These are phyloP conservation scores for Talaromyces ruber DNA, from an alignment of 495 filamentous ascomycete species.

Conservation along the genomic window DNA sequence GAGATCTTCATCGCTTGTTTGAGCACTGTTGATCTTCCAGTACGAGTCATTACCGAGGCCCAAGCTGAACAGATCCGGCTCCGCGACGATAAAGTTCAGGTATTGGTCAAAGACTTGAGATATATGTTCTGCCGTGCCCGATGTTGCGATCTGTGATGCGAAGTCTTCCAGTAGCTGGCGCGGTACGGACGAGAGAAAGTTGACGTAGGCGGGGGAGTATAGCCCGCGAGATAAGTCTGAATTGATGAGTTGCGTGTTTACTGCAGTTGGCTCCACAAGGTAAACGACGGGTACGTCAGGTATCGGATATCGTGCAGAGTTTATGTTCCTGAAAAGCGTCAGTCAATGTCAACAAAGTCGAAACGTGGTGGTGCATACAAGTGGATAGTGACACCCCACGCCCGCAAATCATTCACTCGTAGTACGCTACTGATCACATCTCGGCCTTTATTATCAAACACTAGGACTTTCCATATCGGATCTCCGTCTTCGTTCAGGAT, in stretches of 20 bases:
- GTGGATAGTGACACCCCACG: constrained; percentile 95
- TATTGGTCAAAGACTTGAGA: constrained; percentile 96
- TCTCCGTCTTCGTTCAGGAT: constrained; percentile 85
- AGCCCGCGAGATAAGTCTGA: constrained; percentile 76
- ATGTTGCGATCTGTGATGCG: constrained; percentile 74
- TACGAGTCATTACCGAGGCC: constrained; percentile 86
- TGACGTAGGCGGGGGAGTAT: constrained; percentile 92
- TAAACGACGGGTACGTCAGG: constrained; percentile 97
- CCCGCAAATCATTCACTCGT: constrained; percentile 82
- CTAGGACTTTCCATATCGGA: constrained; percentile 65
- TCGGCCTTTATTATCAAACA: constrained; percentile 61
- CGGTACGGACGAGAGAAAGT: constrained; percentile 93
- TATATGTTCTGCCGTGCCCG: constrained; percentile 77
- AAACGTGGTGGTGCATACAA: constrained; percentile 46
- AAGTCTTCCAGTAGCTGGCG: constrained; percentile 93
- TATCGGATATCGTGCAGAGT: constrained; percentile 76
- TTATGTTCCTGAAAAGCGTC: constrained; percentile 54
- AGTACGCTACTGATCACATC: constrained; percentile 89
- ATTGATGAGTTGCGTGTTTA: constrained; percentile 78
- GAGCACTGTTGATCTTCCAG: constrained; percentile 87
- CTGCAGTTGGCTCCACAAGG: constrained; percentile 76
- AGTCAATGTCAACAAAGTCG: constrained; percentile 6
- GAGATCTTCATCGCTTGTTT: constrained; percentile 82
- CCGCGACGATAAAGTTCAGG: constrained; percentile 92
- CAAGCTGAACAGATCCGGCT: constrained; percentile 92